Evolutionary conservation across 352 stramenopile species (phyloP).

Genomic region (Pythium brachiatum): DNA sequence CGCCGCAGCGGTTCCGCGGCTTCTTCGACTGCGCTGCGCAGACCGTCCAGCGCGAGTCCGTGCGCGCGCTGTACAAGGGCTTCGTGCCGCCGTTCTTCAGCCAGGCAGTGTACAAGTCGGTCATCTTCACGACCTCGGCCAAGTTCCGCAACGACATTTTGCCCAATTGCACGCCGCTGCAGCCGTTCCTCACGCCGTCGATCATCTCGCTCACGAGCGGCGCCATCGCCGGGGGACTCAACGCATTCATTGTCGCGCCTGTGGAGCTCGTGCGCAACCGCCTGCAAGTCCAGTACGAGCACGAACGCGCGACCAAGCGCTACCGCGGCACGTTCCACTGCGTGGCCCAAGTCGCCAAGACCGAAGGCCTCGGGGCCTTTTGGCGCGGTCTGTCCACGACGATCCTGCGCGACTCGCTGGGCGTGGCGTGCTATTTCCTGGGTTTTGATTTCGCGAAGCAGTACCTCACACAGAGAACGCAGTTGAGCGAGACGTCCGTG

Average conservation of each 20-base stretch:
- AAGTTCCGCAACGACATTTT: constrained; percentile 56
- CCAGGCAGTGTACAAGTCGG: constrained; percentile 86
- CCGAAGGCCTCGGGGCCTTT: constrained; percentile 55
- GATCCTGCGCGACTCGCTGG: constrained; percentile 77
- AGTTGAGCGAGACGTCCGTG: constrained; percentile 43
- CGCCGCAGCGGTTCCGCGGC: constrained; percentile 50
- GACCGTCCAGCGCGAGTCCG: constrained; percentile 61
- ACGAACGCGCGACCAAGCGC: constrained; percentile 31
- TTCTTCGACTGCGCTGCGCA: constrained; percentile 60
- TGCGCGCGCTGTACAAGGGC: constrained; percentile 77
- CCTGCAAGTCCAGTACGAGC: constrained; percentile 76
- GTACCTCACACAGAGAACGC: constrained; percentile 22
- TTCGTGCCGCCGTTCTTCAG: constrained; percentile 86
- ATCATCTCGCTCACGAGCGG: constrained; percentile 48
- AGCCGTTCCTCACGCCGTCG: constrained; percentile 40
- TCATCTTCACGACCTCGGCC: constrained; percentile 83
- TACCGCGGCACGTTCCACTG: constrained; percentile 64
- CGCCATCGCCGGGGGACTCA: constrained; percentile 62
- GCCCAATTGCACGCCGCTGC: constrained; percentile 27
- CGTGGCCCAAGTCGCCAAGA: constrained; percentile 51
- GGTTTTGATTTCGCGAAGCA: constrained; percentile 77
- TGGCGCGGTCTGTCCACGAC: constrained; percentile 79
- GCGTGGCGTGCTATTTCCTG: constrained; percentile 85
- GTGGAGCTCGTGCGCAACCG: constrained; percentile 83
- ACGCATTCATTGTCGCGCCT: constrained; percentile 68